Evolutionary conservation across 176 grass and related monocot species (phyloP), one percentile per base, ranked within the genome.

Genomic region (Oryza glumipatula): DNA sequence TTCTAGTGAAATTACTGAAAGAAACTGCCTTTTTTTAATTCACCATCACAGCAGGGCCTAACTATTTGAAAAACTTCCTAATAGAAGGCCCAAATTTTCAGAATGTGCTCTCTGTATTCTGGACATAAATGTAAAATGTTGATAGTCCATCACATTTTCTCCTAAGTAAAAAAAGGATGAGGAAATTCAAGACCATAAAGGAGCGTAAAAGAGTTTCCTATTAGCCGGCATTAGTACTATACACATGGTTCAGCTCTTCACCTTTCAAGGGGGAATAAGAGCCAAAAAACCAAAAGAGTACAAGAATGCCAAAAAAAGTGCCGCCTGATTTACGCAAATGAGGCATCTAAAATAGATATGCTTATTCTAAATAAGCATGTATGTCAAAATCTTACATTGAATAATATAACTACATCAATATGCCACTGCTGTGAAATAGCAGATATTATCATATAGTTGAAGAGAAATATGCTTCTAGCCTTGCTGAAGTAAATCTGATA

Each of bases 111-210:
- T 63, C 9, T 80, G 9, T 9, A 49, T 7, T 73, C 63, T 49
- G 74, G 44, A 70, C 12, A 41, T 8, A 41, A 38, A 38, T 38
- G 9, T 8, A 67, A 67, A 45, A 56, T 52, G 49, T 49, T 47
- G 23, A 66, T 49, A 7, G 2, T 1, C 81, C 56, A 64, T 33
- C 11, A 33, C 11, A 21, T 38, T 72, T 72, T 26, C 7, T 73
- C 1, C 35, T 13, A 13, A 7, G 0, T 1, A 41, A 66, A 56
- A 77, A 77, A 33, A 6, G 36, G 2, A 9, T 2, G 30, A 56
- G 33, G 84, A 3, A 61, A 71, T 76, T 60, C 71, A 81, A 76
- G 17, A 85, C 35, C 17, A 69, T 16, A 16, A 7, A 41, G 39
- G 39, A 85, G n/a, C 39, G 54, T 4, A 11, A 13, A 46, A 13